Evolutionary conservation across 2,329 filamentous ascomycete genomes (phyloP).

Genomic region (Cladophialophora yegresii): DNA sequence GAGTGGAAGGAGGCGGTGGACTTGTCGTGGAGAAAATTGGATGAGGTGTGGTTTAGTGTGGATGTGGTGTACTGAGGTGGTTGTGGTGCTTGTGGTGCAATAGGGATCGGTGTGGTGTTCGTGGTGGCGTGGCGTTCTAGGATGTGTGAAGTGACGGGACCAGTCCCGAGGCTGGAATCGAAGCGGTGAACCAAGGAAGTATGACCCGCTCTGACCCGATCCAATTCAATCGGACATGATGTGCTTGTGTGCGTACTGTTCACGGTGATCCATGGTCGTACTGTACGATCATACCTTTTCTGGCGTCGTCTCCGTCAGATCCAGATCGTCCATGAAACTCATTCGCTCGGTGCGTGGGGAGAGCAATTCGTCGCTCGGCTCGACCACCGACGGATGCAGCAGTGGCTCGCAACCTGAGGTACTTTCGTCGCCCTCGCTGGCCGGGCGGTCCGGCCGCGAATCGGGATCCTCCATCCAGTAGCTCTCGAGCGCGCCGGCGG

Average conservation of each 20-base stretch:
- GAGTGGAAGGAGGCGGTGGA: conserved; percentile 1
- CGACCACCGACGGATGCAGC: conserved; percentile 36
- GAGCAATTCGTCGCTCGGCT: conserved; percentile 24
- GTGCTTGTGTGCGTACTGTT: neutral
- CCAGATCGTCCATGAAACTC: conserved; percentile 32
- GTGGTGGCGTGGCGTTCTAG: neutral
- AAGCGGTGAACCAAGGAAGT: neutral
- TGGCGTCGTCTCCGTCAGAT: conserved; percentile 26
- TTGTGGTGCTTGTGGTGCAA: no score
- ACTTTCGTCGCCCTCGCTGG: conserved; percentile 45
- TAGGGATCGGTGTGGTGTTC: no score
- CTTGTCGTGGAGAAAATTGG: neutral
- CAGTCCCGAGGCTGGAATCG: neutral
- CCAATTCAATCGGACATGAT: neutral
- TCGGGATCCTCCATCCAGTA: conserved; percentile 71
- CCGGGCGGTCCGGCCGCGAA: conserved; percentile 48
- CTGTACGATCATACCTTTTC: conserved; percentile 22
- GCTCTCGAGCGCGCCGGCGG: conserved; percentile 72
- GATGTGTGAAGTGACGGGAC: neutral
- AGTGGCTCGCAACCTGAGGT: conserved; percentile 40
- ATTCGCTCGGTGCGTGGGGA: conserved; percentile 12
- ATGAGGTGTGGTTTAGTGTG: neutral
- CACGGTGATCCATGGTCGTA: no score
- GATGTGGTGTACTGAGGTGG: neutral
- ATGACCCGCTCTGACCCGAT: neutral